Percentiles rank a stretch among this genome's conserved stretches.
Evolutionary conservation across 441 rosid species (phyloP).

Genomic region (Dalechampia spathulata): DNA sequence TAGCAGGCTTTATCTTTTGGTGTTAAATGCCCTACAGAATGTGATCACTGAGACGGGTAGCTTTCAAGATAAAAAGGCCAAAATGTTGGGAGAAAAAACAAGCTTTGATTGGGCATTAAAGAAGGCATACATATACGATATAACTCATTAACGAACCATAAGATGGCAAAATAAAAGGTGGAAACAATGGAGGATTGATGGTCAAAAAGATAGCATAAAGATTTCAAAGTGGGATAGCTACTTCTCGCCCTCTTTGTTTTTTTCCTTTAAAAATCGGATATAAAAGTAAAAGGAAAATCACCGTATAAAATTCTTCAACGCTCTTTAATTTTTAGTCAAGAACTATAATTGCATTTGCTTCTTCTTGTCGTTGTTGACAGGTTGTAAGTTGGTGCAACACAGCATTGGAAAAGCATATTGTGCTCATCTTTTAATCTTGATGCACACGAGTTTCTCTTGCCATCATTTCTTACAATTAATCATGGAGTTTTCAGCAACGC

Average conservation of each 20-base stretch:
- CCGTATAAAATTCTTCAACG: constrained; percentile 16
- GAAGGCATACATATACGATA: neutral
- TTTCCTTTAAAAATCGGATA: too few species aligned
- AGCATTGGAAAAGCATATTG: constrained; percentile 15
- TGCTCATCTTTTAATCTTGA: neutral
- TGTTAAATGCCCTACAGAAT: constrained; percentile 21
- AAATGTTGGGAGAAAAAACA: constrained; percentile 14
- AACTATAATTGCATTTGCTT: constrained; percentile 36
- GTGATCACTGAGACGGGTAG: constrained; percentile 16
- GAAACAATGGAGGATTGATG: constrained; percentile 24
- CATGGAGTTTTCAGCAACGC: too few species aligned
- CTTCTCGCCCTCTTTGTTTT: too few species aligned
- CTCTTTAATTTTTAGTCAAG: constrained; percentile 36
- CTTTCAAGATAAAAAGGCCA: constrained; percentile 11
- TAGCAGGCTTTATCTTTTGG: neutral
- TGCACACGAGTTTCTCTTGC: constrained; percentile 26
- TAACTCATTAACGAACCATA: too few species aligned
- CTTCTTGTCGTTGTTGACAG: constrained; percentile 36
- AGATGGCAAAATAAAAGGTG: too few species aligned
- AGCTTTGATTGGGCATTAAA: constrained; percentile 18
- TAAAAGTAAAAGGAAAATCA: too few species aligned
- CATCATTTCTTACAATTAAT: too few species aligned
- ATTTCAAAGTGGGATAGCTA: constrained; percentile 12
- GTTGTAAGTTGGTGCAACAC: too few species aligned
- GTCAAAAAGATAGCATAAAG: constrained; percentile 43